Evolutionary conservation across 2,329 filamentous ascomycete species (phyloP), one percentile per base, ranked within the genome.

Genomic region (Penicillium sclerotiorum): DNA sequence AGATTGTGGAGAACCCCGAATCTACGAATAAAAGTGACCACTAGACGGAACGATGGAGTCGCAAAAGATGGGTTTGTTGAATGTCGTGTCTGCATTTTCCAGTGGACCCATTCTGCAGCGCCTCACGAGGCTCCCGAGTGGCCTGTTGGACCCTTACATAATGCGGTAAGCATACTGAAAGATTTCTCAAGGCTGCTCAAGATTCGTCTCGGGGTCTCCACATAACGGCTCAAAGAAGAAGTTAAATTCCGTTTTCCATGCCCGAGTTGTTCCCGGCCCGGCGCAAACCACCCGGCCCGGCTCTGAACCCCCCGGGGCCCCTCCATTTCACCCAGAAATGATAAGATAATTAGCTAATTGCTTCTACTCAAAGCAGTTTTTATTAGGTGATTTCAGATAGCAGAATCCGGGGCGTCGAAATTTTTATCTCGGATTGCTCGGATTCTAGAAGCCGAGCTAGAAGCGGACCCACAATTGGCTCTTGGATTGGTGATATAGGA

Each of bases 241-340:
- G 33, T 20, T 36, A 36, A 9, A 36, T 36, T 36, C 33, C n/a
- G 33, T 36, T n/a, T 17, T 15, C 35, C 18, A n/a, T 6, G 17
- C 30, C 40, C 27, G 18, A 21, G 5, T 33, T 33, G 17, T 17
- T 17, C 32, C 46, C 46, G 46, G 46, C 38, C 46, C 46, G 46
- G 46, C 39, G 22, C 27, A 37, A 21, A 27, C 30, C 13, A 36
- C 37, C 46, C 46, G 46, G 46, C 30, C 46, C 46, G 46, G 46
- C 30, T 18, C 7, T 28, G 20, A 32, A 48, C 38, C 39, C 46
- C 46, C 46, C 46, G 38, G 46, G 46, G 46, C 39, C 46, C 46
- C 46, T 43, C 40, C 40, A 43, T 43, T 43, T 43, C 17, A 5
- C 39, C 39, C 17, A 20, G n/a, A 22, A 7, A 32, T 43, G 27